A percentile compares a stretch with the other conserved stretches of the same genome.
These are phyloP conservation scores for Kalaharituber pfeilii DNA, from an alignment of 2,329 filamentous ascomycete genomes.

Conservation along the genomic window DNA sequence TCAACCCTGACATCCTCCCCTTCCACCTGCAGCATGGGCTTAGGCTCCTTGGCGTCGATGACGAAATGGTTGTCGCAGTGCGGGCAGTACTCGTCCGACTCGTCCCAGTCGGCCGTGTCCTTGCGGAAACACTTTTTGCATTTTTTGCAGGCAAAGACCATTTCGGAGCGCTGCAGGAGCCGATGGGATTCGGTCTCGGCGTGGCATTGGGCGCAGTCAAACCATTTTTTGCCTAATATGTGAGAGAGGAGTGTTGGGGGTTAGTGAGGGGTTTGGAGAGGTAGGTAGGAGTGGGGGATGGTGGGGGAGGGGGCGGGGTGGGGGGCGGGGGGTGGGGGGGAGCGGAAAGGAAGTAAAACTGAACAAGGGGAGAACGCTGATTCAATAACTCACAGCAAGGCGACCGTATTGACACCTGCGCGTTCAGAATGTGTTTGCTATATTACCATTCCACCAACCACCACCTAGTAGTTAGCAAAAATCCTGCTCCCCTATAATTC, in stretches of 20 bases:
- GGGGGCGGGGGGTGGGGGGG: constrained; percentile 1
- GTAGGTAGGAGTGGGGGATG: constrained; percentile 3
- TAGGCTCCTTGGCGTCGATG: constrained; percentile 69
- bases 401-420: constrained; percentile 87
- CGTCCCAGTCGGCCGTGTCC: constrained; percentile 78
- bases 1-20: constrained; percentile 79
- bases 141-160: constrained; percentile 96
- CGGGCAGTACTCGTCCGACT: constrained; percentile 88
- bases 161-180: constrained; percentile 62
- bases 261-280: neutral
- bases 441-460: neutral
- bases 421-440: constrained; percentile 97
- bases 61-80: constrained; percentile 99
- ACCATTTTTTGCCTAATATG: constrained; percentile 72
- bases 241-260: neutral
- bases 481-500: too few species aligned
- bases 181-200: constrained; percentile 59
- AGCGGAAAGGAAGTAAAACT: constrained; percentile 24
- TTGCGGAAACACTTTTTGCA: constrained; percentile 98
- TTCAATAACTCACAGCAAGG: constrained; percentile 55
- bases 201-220: constrained; percentile 95
- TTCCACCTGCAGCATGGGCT: constrained; percentile 70
- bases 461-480: neutral
- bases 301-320: constrained; percentile 2
- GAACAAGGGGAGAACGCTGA: neutral